phyloP scores from a whole-genome alignment of 73 alveolate genomes.

The Tetrahymena malaccensis region DNA sequence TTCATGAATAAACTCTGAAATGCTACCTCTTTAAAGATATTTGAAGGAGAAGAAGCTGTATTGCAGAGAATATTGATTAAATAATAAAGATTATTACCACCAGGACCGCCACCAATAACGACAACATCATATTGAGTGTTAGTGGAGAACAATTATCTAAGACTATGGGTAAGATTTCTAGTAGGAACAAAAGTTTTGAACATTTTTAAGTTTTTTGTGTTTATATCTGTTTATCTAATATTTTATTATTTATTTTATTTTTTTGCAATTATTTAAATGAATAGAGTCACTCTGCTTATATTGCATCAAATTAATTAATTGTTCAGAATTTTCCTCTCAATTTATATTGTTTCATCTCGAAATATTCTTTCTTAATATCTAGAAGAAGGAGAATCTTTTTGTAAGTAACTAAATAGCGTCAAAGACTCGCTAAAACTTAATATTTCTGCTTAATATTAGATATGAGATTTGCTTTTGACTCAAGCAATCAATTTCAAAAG shows the following conservation, averaged over 20 bases:
- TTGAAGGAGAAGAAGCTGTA: neutral
- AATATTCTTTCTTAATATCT: neutral
- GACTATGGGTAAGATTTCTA: neutral
- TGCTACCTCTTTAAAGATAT: neutral
- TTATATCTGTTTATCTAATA: neutral
- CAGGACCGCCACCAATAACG: slow-evolving; percentile 89
- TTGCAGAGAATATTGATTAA: neutral
- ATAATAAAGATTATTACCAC: slow-evolving; percentile 46
- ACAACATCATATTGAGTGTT: slow-evolving; percentile 50
- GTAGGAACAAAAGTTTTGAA: neutral
- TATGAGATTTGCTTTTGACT: neutral
- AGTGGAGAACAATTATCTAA: neutral
- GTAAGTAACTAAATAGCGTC: neutral
- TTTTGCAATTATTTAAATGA: neutral
- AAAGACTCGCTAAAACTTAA: neutral
- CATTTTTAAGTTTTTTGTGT: neutral
- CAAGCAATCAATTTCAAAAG: neutral
- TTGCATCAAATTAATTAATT: neutral
- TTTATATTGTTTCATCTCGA: neutral
- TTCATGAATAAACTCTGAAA: neutral
- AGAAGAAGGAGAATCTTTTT: neutral
- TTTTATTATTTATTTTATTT: neutral
- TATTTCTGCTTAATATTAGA: neutral
- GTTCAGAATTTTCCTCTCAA: neutral
- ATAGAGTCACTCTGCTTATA: neutral